Base-by-base conservation (phyloP, 2,329 filamentous ascomycete species). In the Colletotrichum viniferum region DNA sequence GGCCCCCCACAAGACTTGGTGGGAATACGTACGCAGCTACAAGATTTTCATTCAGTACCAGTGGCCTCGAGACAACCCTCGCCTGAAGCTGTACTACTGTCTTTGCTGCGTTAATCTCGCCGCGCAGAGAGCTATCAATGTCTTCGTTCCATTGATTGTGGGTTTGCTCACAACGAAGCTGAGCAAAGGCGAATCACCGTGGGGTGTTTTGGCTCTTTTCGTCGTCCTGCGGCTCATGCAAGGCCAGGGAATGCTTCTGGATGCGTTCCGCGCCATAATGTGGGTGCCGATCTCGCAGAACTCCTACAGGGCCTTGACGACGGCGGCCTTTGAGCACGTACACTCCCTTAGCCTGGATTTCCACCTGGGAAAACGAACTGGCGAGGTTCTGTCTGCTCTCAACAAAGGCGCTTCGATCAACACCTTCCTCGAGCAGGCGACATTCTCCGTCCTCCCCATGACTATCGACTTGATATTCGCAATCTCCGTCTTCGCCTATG, bases 231-330 rank as follows among this genome's bases (percentile, higher is more conserved):
- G 95, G 79, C 90, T 96, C 81, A 89, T 98, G 18, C 97, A 98
- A 84, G 97, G 97, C 3, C 93, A 92, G 68, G 97, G 96, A 75
- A 97, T 97, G 24, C 87, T 98, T 62, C 90, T 99, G 38, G 96
- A 96, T 9, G 96, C 95, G 3, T 81, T 94, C 38, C 91, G 97
- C 77, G 94, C 95, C 26, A 92, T 95, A 43, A 88, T 99, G 38
- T 99, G 97, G 97, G 97, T 99, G 66, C 96, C 97, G 0, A 96
- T 99, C 73, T 95, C 96, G 43, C 97, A 99, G 83, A 98, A 98
- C 84, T 98, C 96, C 1, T 99, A 98, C 85, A 94, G 95, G 81
- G 95, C 97, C 78, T 90, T 99, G 74, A 98, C 96, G 7, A 97
- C 97, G 3, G 96, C 97, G 18, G 95, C 96, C 13, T 99, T 99